Evolutionary conservation across 257 asterid genomes (phyloP).

Genomic region (Haberlea rhodopensis): DNA sequence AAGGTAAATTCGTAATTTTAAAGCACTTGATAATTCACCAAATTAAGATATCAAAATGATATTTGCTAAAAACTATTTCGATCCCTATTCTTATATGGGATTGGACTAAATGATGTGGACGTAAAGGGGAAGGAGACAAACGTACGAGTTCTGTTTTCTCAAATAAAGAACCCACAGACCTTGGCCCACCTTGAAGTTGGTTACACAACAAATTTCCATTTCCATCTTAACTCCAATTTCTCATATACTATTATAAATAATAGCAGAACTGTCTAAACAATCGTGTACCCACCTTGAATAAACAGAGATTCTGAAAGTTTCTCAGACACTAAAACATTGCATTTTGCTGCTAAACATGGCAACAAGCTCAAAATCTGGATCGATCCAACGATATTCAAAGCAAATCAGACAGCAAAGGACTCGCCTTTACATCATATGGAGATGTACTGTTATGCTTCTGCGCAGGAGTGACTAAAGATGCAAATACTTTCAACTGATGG

Average conservation of each 20-base stretch:
- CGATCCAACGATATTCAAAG: not conserved
- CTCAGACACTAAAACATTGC: not conserved
- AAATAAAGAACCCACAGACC: not conserved
- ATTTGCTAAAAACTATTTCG: not conserved
- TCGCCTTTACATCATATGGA: conserved; percentile 23
- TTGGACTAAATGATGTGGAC: not conserved
- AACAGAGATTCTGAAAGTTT: not conserved
- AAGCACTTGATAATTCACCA: too few relatives aligned
- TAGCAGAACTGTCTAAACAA: not conserved
- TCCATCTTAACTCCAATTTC: not conserved
- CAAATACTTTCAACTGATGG: not conserved
- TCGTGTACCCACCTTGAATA: not conserved
- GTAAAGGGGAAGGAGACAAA: not conserved
- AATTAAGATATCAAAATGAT: not conserved
- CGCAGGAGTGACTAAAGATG: conserved; percentile 43
- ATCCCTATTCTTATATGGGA: not conserved
- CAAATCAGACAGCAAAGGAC: conserved; percentile 1
- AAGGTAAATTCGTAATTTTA: not conserved
- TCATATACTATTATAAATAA: too few relatives aligned
- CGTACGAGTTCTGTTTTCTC: not conserved
- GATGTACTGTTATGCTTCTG: conserved; percentile 25
- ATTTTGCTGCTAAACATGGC: not conserved
- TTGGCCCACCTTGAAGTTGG: not conserved
- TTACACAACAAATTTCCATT: not conserved
- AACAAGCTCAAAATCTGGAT: not conserved